Base-by-base conservation (phyloP, 2,329 filamentous ascomycete genomes). In the Ceratocystis albifundus region DNA sequence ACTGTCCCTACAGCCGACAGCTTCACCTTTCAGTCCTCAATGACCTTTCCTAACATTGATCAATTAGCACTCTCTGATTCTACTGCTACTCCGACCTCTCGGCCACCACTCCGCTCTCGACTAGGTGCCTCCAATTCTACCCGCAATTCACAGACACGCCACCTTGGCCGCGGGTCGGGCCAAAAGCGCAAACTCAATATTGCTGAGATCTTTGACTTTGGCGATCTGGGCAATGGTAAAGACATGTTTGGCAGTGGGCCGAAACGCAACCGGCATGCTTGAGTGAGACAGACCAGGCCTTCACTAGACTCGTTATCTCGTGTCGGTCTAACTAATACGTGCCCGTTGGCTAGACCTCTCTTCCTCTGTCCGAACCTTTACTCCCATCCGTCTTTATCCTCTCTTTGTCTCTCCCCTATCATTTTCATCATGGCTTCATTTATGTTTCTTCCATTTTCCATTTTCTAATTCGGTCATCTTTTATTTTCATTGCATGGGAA, bases 161-260 rank as follows among this genome's bases (percentile, higher is more conserved):
- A 81, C 61, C 76, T 89, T 7, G 84, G 85, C 3, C 81, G 81
- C 67, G 85, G 84, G 5, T 83, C 87, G 7, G 88, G 88, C 1
- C 81, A 84, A 70, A 93, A 93, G 74, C 82, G 88, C 53, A 83
- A 88, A 71, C 81, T 89, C 70, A 87, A 88, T 71, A 82, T 89
- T 71, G 83, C 84, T 28, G 88, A 92, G 71, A 85, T 90, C 65
- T 91, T 91, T 72, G 88, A 90, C 71, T 77, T 88, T 6, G 83
- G 84, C 65, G 84, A 83, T 69, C 74, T 88, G 63, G 81, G 81
- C 41, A 79, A 82, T 68, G 82, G 82, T 55, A 87, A 87, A 72
- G 87, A 89, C 68, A 73, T 79, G 44, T 81, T 81, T 69, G 78
- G 79, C 15, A 76, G 75, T 36, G 74, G 75, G 45, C 75, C 76